Evolutionary conservation across 345 rosid species (phyloP), one percentile per base, ranked within the genome.

Genomic region (Balakata baccata): DNA sequence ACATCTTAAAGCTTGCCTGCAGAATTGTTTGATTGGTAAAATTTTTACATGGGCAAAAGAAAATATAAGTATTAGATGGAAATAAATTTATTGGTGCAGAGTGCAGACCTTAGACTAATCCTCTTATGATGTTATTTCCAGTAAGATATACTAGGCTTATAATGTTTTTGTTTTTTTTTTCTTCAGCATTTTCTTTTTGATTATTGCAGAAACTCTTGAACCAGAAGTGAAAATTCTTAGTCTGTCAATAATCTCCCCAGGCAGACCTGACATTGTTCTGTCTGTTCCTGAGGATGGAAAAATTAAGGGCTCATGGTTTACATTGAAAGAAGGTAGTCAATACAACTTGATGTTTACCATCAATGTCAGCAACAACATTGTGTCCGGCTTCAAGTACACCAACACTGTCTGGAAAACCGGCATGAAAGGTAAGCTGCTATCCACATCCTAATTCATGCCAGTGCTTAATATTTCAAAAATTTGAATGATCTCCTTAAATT

Each of bases 321-420:
- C 92, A 52, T 70, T 91, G 80, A 89, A 89, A 79, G 94, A 91
- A 86, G 94, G 92, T 39, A 83, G 89, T 76, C 89, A 65, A 39
- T 89, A 91, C 79, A 86, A 68, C 62, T 56, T 91, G 76, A 88
- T 85, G 72, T 86, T 91, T 81, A 66, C 88, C 22, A 89, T 94
- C 83, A 81, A 83, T 59, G 98, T 94, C 51, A 83, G 84, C 81
- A 90, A 92, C 83, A 94, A 94, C 89, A 90, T 94, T 11, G 98
- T 94, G 2, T 86, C 96, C 53, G 97, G 98, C 38, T 96, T 94
- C 78, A 87, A 72, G 62, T 94, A 90, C 80, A 84, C 78, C 80
- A 90, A 92, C 52, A 80, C 88, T 3, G 92, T 94, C 53, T 94
- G 97, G 98, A 92, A 90, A 79, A 83, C 96, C 41, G 93, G 90